Conservation (phyloP, 768 basidiomycete genomes). For the Calocera viscosa region DNA sequence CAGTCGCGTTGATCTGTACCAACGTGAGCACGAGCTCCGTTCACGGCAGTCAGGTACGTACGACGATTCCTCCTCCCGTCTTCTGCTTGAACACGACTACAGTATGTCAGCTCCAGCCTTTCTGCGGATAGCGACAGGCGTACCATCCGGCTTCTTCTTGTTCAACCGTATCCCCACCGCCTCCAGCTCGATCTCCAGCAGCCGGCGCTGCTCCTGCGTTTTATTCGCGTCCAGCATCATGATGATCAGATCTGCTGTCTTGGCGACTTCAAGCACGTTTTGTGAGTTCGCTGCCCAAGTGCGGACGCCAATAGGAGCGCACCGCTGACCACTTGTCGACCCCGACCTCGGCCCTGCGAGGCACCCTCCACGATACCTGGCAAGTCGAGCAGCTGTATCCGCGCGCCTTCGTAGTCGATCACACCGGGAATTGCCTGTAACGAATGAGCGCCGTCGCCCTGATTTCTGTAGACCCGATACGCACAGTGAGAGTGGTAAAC, state of each 20-base stretch:
- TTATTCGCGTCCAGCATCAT: constrained; percentile 91
- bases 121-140: neutral
- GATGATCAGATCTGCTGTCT: constrained; percentile 86
- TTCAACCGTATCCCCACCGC: constrained; percentile 94
- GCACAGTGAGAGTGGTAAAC: constrained; percentile 80
- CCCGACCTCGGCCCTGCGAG: constrained; percentile 79
- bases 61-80: constrained; percentile 87
- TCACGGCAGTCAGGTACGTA: constrained; percentile 23
- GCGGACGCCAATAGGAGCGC: constrained; percentile 20
- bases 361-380: constrained; percentile 94
- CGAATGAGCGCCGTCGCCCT: too few species aligned
- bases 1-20: constrained; percentile 67
- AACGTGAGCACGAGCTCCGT: neutral
- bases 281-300: too few species aligned
- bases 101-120: neutral
- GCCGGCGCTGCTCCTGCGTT: constrained; percentile 74
- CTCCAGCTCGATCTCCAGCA: constrained; percentile 88
- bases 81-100: constrained; percentile 85
- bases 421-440: constrained; percentile 91
- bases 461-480: too few species aligned
- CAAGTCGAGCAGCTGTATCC: constrained; percentile 88
- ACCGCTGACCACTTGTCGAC: constrained; percentile 92
- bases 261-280: too few species aligned
- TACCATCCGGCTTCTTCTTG: constrained; percentile 65
- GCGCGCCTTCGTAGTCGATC: constrained; percentile 84